Percentiles rank a stretch among this genome's conserved stretches.
Evolutionary conservation across 768 basidiomycete genomes (phyloP).

Genomic region (Psilocybe tampanensis): DNA sequence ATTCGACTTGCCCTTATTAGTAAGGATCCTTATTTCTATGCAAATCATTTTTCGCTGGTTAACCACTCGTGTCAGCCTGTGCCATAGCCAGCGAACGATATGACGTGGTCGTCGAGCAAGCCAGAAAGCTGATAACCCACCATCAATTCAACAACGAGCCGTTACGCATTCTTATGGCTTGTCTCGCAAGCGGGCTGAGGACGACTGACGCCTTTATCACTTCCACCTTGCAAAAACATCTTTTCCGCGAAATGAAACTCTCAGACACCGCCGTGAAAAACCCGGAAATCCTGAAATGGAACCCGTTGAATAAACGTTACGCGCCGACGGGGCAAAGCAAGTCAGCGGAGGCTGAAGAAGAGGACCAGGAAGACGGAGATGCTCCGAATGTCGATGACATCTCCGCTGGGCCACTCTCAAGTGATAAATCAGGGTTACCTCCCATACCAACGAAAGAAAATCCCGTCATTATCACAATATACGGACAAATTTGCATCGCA

Average conservation of each 20-base stretch:
- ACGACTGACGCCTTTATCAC: constrained; percentile 79
- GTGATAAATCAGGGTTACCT: constrained; percentile 20
- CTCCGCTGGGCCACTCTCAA: constrained; percentile 12
- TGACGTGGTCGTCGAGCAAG: constrained; percentile 68
- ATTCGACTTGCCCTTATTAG: constrained; percentile 80
- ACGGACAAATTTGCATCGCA: constrained; percentile 83
- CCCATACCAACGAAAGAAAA: constrained; percentile 70
- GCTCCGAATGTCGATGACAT: constrained; percentile 31
- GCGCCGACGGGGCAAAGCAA: constrained; percentile 43
- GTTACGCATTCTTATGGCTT: constrained; percentile 72
- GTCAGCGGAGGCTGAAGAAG: constrained; percentile 41
- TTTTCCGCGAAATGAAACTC: constrained; percentile 78
- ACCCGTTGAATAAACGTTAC: constrained; percentile 58
- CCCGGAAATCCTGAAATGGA: constrained; percentile 65
- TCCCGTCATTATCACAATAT: constrained; percentile 69
- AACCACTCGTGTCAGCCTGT: constrained; percentile 56
- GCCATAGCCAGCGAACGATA: constrained; percentile 61
- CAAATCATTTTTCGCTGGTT: not conserved
- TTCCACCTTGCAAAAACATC: constrained; percentile 79
- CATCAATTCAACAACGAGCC: constrained; percentile 91
- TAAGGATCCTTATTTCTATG: constrained; percentile 34
- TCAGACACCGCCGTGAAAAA: constrained; percentile 67
- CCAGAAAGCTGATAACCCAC: constrained; percentile 69
- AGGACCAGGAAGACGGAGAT: constrained; percentile 34
- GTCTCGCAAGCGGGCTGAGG: constrained; percentile 69